These are phyloP conservation scores for Paraglomus brasilianum DNA, from an alignment of 192 early-diverging fungal genomes.

Conservation along the genomic window DNA sequence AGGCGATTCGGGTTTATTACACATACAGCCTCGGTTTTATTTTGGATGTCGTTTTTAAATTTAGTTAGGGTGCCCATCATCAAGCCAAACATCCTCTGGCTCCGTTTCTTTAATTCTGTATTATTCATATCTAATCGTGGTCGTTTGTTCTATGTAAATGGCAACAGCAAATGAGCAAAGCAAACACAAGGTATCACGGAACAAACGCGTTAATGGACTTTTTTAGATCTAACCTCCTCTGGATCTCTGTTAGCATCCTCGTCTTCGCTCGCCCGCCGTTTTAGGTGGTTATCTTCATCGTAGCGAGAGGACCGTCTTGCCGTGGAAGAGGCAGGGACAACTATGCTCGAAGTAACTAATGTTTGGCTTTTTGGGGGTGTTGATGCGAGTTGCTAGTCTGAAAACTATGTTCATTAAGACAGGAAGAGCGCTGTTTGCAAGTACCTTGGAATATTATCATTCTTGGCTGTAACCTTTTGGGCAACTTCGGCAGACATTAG, in stretches of 20 bases:
- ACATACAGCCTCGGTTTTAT: conserved; percentile 49
- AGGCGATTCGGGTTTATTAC: neutral
- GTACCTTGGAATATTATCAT: too few species aligned
- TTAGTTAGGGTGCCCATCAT: conserved; percentile 53
- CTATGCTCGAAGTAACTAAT: conserved; percentile 17
- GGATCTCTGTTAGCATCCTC: neutral
- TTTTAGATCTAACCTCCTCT: conserved; percentile 4
- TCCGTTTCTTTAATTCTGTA: conserved; percentile 37
- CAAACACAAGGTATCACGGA: neutral
- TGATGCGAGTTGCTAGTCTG: too few species aligned
- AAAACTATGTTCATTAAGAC: too few species aligned
- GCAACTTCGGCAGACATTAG: too few species aligned
- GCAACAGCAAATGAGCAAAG: neutral
- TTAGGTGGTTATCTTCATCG: neutral
- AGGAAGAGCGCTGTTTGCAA: too few species aligned
- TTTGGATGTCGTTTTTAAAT: conserved; percentile 49
- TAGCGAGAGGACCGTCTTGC: conserved; percentile 6
- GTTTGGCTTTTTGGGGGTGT: neutral
- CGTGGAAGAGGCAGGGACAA: neutral
- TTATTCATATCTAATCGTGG: conserved; percentile 41
- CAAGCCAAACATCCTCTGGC: conserved; percentile 51
- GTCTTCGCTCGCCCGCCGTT: conserved; percentile 10
- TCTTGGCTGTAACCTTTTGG: too few species aligned
- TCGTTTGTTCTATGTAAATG: conserved; percentile 33
- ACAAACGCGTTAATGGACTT: neutral